Conservation (phyloP, 2,329 filamentous ascomycete genomes). For the Ophiognomonia clavigignenti-juglandacearum region DNA sequence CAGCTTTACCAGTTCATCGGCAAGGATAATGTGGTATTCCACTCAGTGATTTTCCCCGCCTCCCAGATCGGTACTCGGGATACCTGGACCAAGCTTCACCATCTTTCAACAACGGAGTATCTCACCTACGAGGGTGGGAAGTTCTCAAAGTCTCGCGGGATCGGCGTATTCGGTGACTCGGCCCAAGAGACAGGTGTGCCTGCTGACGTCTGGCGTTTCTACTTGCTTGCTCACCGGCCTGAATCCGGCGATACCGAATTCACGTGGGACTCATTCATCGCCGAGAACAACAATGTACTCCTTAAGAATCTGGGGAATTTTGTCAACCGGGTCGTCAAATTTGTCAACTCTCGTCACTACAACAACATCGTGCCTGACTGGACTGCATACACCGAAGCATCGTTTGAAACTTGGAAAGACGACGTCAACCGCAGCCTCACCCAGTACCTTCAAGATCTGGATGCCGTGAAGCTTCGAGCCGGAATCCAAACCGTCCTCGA, state of each 20-base stretch:
- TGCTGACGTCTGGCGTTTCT: conserved; percentile 82
- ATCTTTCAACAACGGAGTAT: conserved; percentile 69
- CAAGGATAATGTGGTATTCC: conserved; percentile 70
- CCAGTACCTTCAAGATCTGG: not conserved
- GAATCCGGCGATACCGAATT: conserved; percentile 87
- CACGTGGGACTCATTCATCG: conserved; percentile 79
- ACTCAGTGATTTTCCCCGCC: conserved; percentile 71
- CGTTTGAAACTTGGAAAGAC: not conserved
- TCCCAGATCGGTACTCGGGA: conserved; percentile 66
- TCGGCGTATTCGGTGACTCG: conserved; percentile 71
- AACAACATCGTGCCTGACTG: conserved; percentile 61
- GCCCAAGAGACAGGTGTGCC: conserved; percentile 66
- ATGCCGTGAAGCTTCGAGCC: not conserved
- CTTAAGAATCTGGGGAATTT: conserved; percentile 71
- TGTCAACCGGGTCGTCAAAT: conserved; percentile 70
- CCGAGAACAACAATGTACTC: conserved; percentile 85
- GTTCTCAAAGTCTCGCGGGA: conserved; percentile 68
- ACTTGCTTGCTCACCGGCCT: conserved; percentile 78
- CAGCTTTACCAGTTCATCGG: conserved; percentile 75
- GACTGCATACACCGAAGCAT: not conserved
- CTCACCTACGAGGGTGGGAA: conserved; percentile 68
- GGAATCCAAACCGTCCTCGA: not conserved
- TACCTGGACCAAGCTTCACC: conserved; percentile 70
- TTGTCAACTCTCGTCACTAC: conserved; percentile 67
- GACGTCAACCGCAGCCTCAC: not conserved